Percentiles rank a stretch among this genome's conserved stretches.
Conservation (phyloP, 164 flowering plant species). For the Cinnamomum chago region DNA sequence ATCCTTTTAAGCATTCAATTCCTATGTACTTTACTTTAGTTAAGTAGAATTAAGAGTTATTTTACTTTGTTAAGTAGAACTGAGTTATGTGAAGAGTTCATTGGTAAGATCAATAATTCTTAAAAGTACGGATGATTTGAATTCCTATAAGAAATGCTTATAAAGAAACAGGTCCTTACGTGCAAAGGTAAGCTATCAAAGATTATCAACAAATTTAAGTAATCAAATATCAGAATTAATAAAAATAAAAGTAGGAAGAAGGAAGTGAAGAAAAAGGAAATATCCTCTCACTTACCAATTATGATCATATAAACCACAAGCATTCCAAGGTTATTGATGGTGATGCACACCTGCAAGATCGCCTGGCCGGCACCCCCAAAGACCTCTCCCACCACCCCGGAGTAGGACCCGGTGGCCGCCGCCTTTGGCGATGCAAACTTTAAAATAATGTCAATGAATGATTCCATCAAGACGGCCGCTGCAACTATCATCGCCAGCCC, state of each 20-base stretch:
- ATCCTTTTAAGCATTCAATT: too few relatives aligned
- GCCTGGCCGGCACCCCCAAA: slow-evolving; percentile 51
- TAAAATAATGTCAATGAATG: slow-evolving; percentile 53
- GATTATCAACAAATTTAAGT: too few relatives aligned
- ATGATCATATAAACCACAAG: slow-evolving; percentile 88
- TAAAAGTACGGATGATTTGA: fast-evolving
- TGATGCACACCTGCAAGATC: slow-evolving; percentile 50
- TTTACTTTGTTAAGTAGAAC: too few relatives aligned
- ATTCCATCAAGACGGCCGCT: slow-evolving; percentile 45
- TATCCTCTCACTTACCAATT: slow-evolving; percentile 41
- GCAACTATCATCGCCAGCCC: slow-evolving; percentile 50
- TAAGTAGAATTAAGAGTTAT: too few relatives aligned
- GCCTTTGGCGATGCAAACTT: slow-evolving; percentile 28
- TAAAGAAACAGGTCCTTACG: not conserved
- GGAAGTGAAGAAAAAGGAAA: not conserved
- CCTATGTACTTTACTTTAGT: too few relatives aligned
- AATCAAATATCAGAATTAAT: not conserved
- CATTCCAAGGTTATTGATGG: slow-evolving; percentile 63
- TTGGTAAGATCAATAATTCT: too few relatives aligned
- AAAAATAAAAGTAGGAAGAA: too few relatives aligned
- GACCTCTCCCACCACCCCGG: slow-evolving; percentile 52
- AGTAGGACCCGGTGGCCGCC: slow-evolving; percentile 35
- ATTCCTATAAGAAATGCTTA: too few relatives aligned
- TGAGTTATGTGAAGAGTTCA: too few relatives aligned
- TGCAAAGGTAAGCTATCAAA: not conserved